Conservation (phyloP, 1,284 basidiomycete species). For the Irpex lacteus region DNA sequence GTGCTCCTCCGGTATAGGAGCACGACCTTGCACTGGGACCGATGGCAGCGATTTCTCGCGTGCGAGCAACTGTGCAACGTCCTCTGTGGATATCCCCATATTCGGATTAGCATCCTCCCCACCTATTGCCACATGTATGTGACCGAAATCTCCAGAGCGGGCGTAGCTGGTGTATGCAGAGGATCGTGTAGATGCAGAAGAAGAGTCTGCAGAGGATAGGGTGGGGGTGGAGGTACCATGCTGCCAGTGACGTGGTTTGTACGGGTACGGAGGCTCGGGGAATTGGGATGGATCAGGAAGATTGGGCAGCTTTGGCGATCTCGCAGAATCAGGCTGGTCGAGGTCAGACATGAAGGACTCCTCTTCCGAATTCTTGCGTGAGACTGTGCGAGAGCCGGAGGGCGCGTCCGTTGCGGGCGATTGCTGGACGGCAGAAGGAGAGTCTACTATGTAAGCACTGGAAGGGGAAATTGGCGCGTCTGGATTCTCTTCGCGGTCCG, state of each 20-base stretch:
- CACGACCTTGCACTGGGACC: conserved; percentile 39
- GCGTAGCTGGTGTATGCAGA: conserved; percentile 73
- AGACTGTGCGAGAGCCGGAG: conserved; percentile 19
- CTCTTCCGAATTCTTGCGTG: conserved; percentile 31
- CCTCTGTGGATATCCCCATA: conserved; percentile 60
- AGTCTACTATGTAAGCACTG: conserved; percentile 30
- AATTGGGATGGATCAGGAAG: conserved; percentile 65
- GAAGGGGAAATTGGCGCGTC: conserved; percentile 27
- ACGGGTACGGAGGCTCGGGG: conserved; percentile 50
- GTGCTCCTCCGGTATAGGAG: conserved; percentile 48
- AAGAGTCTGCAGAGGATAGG: conserved; percentile 65
- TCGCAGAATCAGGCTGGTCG: conserved; percentile 36
- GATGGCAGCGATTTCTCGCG: conserved; percentile 47
- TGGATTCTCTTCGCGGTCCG: conserved; percentile 24
- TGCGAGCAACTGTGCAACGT: conserved; percentile 56
- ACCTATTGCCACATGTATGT: conserved; percentile 62
- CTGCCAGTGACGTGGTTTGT: conserved; percentile 38
- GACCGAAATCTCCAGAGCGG: conserved; percentile 59
- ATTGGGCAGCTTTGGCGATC: conserved; percentile 39
- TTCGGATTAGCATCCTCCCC: conserved; percentile 53
- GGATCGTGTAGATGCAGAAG: conserved; percentile 68
- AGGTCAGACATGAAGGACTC: conserved; percentile 36
- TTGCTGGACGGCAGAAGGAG: conserved; percentile 22
- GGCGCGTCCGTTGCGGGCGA: conserved; percentile 18
- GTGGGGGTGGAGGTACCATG: conserved; percentile 35